Percentiles rank a stretch among this genome's conserved stretches.
phyloP scores from a whole-genome alignment of 305 asterid genomes.

The Fraxinus sp. region DNA sequence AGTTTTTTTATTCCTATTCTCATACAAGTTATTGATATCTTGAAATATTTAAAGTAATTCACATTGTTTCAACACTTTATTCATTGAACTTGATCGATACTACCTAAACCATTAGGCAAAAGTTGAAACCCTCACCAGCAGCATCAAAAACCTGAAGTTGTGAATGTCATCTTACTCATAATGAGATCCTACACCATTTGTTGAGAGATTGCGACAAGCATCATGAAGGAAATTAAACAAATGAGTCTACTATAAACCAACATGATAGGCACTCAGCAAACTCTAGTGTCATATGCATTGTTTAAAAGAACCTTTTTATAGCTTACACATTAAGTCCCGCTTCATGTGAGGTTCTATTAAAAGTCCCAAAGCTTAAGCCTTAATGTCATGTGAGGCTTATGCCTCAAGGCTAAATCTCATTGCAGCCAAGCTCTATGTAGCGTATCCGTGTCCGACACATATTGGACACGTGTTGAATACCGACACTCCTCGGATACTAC shows the following conservation, averaged over 20 bases:
- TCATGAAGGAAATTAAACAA: background rate
- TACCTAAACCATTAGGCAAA: background rate
- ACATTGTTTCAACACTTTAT: background rate
- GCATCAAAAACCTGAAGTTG: background rate
- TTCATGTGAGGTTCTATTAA: background rate
- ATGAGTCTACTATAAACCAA: background rate
- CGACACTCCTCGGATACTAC: too few relatives aligned
- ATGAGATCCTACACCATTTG: background rate
- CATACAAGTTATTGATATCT: background rate
- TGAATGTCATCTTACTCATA: background rate
- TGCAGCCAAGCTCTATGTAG: too few relatives aligned
- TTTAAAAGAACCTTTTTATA: background rate
- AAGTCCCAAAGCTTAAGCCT: background rate
- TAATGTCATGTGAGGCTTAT: too few relatives aligned
- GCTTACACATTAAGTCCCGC: background rate
- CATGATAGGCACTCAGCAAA: background rate
- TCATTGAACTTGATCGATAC: background rate
- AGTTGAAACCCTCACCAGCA: background rate
- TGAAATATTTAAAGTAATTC: background rate
- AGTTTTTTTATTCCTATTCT: background rate
- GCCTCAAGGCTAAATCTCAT: too few relatives aligned
- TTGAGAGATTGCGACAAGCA: background rate
- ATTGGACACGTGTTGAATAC: too few relatives aligned
- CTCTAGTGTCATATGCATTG: background rate
- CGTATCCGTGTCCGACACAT: too few relatives aligned